Conservation (phyloP, 371 early-diverging fungal genomes). For the Lichtheimia corymbifera region DNA sequence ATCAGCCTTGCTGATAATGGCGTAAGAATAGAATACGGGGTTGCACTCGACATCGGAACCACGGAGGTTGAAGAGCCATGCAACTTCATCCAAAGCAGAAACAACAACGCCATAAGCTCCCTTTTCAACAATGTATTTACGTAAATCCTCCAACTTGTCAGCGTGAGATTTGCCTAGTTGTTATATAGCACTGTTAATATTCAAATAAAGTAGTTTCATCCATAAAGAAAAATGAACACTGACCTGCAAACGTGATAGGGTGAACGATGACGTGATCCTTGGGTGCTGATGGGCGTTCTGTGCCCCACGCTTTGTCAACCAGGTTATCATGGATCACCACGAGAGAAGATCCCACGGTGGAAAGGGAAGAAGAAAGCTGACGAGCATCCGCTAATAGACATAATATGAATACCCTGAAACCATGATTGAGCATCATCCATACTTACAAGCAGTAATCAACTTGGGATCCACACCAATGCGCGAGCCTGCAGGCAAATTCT, state of each 20-base stretch:
- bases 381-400: conserved; percentile 54
- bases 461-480: conserved; percentile 87
- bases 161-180: conserved; percentile 32
- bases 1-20: conserved; percentile 68
- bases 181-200: too few species aligned
- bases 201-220: too few species aligned
- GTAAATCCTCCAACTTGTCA: conserved; percentile 64
- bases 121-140: conserved; percentile 59
- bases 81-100: conserved; percentile 88
- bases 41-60: conserved; percentile 96
- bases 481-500: conserved; percentile 66
- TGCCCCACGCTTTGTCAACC: conserved; percentile 82
- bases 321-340: conserved; percentile 66
- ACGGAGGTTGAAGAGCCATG: conserved; percentile 97
- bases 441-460: conserved; percentile 67
- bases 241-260: conserved; percentile 72
- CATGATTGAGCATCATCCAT: background rate
- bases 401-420: background rate
- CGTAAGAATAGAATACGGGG: conserved; percentile 96
- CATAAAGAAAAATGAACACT: background rate
- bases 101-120: conserved; percentile 72
- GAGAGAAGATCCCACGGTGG: conserved; percentile 49
- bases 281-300: conserved; percentile 67
- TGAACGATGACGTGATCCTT: conserved; percentile 65
- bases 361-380: conserved; percentile 57